Conservation (phyloP, 305 asterid genomes). For the Fraxinus latifolia region DNA sequence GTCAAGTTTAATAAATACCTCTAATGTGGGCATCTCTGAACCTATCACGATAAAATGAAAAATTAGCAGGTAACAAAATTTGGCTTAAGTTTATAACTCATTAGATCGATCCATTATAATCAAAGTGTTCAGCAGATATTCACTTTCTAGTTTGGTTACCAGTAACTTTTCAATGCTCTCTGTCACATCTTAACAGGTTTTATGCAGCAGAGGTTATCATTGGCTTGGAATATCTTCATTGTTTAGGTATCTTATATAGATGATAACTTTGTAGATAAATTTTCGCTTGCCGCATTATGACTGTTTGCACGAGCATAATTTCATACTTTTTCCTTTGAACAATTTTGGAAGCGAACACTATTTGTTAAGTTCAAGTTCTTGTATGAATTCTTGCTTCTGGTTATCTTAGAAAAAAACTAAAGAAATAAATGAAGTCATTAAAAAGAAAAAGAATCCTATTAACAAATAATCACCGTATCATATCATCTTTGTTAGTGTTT, state of each 20-base stretch:
- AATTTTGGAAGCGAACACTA: not conserved
- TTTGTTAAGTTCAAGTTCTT: conserved; percentile 10
- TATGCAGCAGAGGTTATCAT: conserved; percentile 90
- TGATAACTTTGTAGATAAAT: conserved; percentile 2
- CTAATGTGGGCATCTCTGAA: not conserved
- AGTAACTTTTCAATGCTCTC: not conserved
- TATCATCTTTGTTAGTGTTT: not conserved
- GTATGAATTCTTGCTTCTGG: not conserved
- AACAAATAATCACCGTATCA: not conserved
- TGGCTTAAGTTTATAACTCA: not conserved
- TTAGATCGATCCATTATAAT: not conserved
- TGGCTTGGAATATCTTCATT: conserved; percentile 95
- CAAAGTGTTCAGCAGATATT: not conserved
- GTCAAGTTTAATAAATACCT: not conserved
- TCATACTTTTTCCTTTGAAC: not conserved
- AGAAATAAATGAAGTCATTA: not conserved
- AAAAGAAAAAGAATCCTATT: not conserved
- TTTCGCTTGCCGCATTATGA: not conserved
- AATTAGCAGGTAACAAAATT: not conserved
- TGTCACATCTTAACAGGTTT: conserved; percentile 51
- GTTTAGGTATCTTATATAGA: conserved; percentile 62
- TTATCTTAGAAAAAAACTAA: not conserved
- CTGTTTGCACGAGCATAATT: not conserved
- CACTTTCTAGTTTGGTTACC: not conserved
- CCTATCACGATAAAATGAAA: not conserved